Evolutionary conservation across 768 basidiomycete genomes (phyloP), one percentile per base, ranked within the genome.

Genomic region (Hygrocybe coccinea): DNA sequence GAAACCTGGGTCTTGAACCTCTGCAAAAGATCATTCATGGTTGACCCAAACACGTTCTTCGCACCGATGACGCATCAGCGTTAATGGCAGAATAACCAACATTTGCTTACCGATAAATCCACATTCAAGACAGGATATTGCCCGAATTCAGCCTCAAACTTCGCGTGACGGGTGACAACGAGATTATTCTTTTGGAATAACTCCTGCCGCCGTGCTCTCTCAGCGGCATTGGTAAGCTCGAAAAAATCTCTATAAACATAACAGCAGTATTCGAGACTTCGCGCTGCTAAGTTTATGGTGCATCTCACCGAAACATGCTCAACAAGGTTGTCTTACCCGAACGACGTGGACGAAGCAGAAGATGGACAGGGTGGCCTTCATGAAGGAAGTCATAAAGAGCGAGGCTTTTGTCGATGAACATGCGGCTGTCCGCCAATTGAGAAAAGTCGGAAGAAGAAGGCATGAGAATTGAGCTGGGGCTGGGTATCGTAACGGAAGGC

Each of bases 121-220:
- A 50, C 25, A 33, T 50, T 25, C 49, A 50, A 36, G 14, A 50
- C 49, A 50, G 49, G 49, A 36, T 50, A 50, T 50, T 50, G 21
- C 49, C 49, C 49, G 33, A 50, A 37, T 29, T 50, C 49, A 29
- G 29, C 29, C 12, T 50, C 49, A 22, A 50, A 50, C n/a, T n/a
- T 36, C 49, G 15, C 49, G 15, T 50, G 11, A 17, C 34, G 49
- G 33, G 49, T 17, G 34, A 50, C 33, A 33, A 15, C 49, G 49
- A 50, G 49, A 36, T 36, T 17, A 29, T 50, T 50, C 15, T 12
- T 36, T 14, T 11, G 5, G 22, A 50, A 50, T 37, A 50, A 37
- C 15, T 50, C 34, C 35, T 50, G 21, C 15, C 49, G 49, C 34
- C 34, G n/a, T 12, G 24, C 34, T 36, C 24, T 29, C 34, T 29